Percentiles rank a stretch among this genome's conserved stretches.
Conservation (phyloP, 2,329 filamentous ascomycete genomes). For the Xenoacremonium recifei region DNA sequence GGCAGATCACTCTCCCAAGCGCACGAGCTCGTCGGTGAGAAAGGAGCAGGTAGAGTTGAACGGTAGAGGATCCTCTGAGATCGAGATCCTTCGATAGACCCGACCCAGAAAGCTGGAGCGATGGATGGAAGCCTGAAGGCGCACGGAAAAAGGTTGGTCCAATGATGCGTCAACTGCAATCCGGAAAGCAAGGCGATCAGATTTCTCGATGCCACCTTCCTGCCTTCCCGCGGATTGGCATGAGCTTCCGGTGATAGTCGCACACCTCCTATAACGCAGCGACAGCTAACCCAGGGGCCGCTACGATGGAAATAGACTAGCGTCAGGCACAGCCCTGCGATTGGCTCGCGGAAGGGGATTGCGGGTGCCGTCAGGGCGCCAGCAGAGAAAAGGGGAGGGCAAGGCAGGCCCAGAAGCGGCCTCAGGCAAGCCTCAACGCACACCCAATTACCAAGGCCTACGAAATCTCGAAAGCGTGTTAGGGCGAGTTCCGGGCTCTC, state of each 20-base stretch:
- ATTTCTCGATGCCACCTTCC: conserved; percentile 26
- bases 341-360: conserved; percentile 36
- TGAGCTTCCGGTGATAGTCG: neutral
- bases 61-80: no score
- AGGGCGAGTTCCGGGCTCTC: no score
- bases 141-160: neutral
- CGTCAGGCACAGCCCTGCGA: conserved; percentile 37
- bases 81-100: no score
- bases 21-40: no score
- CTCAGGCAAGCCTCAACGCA: neutral
- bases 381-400: conserved; percentile 7
- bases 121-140: conserved; percentile 1
- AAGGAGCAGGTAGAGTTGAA: no score
- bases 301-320: conserved; percentile 27
- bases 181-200: no score
- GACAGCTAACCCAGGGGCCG: conserved; percentile 6
- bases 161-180: no score
- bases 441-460: neutral
- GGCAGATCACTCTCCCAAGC: no score
- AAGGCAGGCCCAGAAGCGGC: neutral
- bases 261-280: conserved; percentile 10
- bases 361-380: conserved; percentile 12
- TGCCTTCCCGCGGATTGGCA: conserved; percentile 5
- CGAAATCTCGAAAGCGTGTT: neutral
- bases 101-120: neutral